Evolutionary conservation across 805 yeast species (phyloP).

Genomic region (Pichia kluyveri): DNA sequence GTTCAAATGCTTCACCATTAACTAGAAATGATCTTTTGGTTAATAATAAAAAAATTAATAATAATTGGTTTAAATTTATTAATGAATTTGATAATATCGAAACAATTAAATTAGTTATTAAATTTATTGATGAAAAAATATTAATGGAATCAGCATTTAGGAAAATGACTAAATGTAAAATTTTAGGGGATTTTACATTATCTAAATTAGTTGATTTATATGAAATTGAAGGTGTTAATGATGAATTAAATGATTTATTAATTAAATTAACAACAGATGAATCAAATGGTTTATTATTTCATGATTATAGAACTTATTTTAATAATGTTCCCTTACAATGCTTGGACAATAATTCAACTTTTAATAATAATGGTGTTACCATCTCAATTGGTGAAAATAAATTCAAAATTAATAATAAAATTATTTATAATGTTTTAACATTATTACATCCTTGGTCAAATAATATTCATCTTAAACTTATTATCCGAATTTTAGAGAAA

Average conservation of each 20-base stretch:
- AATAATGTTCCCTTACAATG: slow-evolving; percentile 11
- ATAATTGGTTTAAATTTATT: slow-evolving; percentile 60
- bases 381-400: slow-evolving; percentile 39
- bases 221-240: slow-evolving; percentile 25
- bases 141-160: slow-evolving; percentile 52
- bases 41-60: slow-evolving; percentile 48
- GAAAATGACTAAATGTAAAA: slow-evolving; percentile 60
- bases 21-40: slow-evolving; percentile 56
- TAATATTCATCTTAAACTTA: slow-evolving; percentile 48
- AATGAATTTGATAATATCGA: slow-evolving; percentile 43
- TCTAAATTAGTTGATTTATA: slow-evolving; percentile 47
- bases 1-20: slow-evolving; percentile 40
- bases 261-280: slow-evolving; percentile 39
- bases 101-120: slow-evolving; percentile 32
- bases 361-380: slow-evolving; percentile 29
- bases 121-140: slow-evolving; percentile 40
- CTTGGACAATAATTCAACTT: slow-evolving; percentile 4
- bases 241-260: slow-evolving; percentile 38
- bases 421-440: slow-evolving; percentile 53
- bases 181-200: slow-evolving; percentile 71
- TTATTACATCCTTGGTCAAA: slow-evolving; percentile 79
- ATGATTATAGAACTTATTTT: slow-evolving; percentile 46
- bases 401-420: slow-evolving; percentile 59
- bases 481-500: slow-evolving; percentile 37
- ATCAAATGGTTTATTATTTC: slow-evolving; percentile 37